Evolutionary conservation across 139 green algal species (phyloP).

Genomic region (Chlamydomonas sphaeroides): DNA sequence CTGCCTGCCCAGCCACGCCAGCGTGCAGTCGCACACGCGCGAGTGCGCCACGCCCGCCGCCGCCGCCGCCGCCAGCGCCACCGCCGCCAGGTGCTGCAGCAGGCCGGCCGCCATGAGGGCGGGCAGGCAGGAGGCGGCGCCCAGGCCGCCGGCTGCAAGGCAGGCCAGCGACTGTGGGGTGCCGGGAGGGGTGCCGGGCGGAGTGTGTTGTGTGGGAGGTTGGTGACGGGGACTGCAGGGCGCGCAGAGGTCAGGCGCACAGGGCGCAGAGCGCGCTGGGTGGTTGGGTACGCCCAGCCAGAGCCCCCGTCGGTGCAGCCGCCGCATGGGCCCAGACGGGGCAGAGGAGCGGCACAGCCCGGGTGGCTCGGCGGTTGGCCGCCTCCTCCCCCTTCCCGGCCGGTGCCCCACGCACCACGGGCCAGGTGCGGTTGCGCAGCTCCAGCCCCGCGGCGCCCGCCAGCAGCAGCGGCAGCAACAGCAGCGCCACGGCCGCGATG

Average conservation of each 20-base stretch:
- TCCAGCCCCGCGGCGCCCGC: background rate
- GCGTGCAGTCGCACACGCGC: background rate
- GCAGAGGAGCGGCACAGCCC: too few relatives aligned
- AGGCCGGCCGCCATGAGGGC: background rate
- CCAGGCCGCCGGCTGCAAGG: background rate
- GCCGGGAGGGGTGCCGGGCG: too few relatives aligned
- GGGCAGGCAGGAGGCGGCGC: background rate
- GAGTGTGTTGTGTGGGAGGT: too few relatives aligned
- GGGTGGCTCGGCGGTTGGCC: too few relatives aligned
- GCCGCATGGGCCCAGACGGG: background rate
- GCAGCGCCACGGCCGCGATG: background rate
- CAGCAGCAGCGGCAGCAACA: slow-evolving; percentile 1
- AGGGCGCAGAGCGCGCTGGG: too few relatives aligned
- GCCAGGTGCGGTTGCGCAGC: background rate
- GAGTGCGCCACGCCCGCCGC: background rate
- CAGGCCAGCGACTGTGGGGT: background rate
- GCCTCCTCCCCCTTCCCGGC: too few relatives aligned
- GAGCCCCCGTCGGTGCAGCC: background rate
- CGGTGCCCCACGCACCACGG: slow-evolving; percentile 12
- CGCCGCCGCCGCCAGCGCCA: background rate
- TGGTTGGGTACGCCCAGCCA: background rate
- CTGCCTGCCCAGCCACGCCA: background rate
- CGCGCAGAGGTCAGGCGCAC: too few relatives aligned
- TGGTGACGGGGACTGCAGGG: too few relatives aligned
- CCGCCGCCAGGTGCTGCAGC: slow-evolving; percentile 28